Evolutionary conservation across 2,329 filamentous ascomycete genomes (phyloP).

Genomic region (Aspergillus costaricaensis): DNA sequence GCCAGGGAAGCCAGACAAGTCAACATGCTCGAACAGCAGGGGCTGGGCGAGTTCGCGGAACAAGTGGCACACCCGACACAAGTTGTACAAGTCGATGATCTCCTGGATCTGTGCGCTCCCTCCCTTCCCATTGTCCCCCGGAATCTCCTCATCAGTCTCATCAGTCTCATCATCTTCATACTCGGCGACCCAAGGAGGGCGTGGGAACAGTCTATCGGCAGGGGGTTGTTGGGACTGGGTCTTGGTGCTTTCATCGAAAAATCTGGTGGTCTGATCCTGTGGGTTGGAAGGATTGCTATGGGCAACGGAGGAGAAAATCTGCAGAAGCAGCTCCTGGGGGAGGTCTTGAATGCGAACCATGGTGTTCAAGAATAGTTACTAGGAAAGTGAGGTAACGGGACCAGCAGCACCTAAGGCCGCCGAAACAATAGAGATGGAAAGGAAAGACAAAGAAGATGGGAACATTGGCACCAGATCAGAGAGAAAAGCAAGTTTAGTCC

Average conservation of each 20-base stretch:
- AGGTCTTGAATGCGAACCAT: constrained; percentile 24
- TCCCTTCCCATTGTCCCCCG: background rate
- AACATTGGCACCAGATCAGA: too few relatives aligned
- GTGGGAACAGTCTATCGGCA: background rate
- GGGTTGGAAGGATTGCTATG: background rate
- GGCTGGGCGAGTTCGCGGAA: constrained; percentile 27
- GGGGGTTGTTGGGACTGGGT: background rate
- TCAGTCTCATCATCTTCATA: background rate
- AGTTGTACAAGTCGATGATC: constrained; percentile 10
- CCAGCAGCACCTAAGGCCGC: background rate
- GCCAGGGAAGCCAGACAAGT: constrained; percentile 12
- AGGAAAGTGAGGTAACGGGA: too few relatives aligned
- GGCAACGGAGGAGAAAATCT: constrained; percentile 18
- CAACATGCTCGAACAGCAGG: constrained; percentile 22
- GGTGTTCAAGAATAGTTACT: background rate
- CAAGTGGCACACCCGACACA: constrained; percentile 25
- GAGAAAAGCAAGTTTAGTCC: too few relatives aligned
- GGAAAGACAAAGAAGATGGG: too few relatives aligned
- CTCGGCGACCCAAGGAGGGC: too few relatives aligned
- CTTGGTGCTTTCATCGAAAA: background rate
- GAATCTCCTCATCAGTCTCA: background rate
- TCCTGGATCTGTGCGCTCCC: background rate
- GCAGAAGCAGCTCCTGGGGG: constrained; percentile 23
- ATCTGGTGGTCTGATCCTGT: background rate
- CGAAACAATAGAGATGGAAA: background rate